Conservation (phyloP, 2,329 filamentous ascomycete species). For the Juglanconis oblonga region DNA sequence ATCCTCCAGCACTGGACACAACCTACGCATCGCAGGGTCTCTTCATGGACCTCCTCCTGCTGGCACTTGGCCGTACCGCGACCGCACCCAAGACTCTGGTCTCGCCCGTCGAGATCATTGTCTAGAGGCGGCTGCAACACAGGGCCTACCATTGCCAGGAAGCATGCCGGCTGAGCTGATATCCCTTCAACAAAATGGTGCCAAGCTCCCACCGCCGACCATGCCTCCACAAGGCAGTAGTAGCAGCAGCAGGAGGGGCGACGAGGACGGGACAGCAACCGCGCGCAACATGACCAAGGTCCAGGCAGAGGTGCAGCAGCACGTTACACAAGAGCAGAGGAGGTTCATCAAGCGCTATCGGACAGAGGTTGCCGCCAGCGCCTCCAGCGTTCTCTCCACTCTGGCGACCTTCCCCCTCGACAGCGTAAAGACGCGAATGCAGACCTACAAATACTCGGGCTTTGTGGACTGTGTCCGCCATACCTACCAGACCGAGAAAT, state of each 20-base stretch:
- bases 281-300: neutral
- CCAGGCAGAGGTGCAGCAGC: conserved; percentile 19
- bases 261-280: conserved; percentile 12
- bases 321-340: conserved; percentile 29
- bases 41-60: conserved; percentile 38
- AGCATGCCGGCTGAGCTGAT: conserved; percentile 40
- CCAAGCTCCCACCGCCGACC: conserved; percentile 36
- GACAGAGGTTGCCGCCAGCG: conserved; percentile 75
- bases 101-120: conserved; percentile 46
- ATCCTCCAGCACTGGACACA: conserved; percentile 12
- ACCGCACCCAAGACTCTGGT: conserved; percentile 60
- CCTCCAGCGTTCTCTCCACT: conserved; percentile 75
- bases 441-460: conserved; percentile 76
- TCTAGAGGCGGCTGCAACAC: conserved; percentile 41
- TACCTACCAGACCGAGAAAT: conserved; percentile 72
- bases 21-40: conserved; percentile 21
- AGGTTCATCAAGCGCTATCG: conserved; percentile 72
- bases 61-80: conserved; percentile 47
- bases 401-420: conserved; percentile 81
- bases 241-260: conserved; percentile 19
- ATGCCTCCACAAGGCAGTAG: conserved; percentile 36
- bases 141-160: conserved; percentile 23
- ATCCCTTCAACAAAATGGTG: conserved; percentile 43
- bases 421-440: conserved; percentile 87
- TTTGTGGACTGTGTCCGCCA: conserved; percentile 72